Evolutionary conservation across 495 filamentous ascomycete species (phyloP).

Genomic region (Tirmania nivea): DNA sequence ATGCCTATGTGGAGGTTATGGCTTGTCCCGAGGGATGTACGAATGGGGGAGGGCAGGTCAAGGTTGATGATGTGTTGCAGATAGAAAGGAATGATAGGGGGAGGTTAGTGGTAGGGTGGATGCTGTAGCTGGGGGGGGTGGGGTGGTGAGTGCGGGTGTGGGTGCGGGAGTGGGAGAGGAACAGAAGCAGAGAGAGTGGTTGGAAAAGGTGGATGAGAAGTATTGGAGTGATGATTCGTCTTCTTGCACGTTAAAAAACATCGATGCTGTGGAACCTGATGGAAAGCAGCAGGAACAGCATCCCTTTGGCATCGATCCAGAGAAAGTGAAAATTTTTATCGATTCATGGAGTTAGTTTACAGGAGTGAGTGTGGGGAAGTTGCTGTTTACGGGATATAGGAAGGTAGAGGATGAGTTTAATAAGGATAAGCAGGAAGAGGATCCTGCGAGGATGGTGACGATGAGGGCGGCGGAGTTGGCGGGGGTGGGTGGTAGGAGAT

Average conservation of each 20-base stretch:
- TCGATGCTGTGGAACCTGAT: constrained; percentile 9
- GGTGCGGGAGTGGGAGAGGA: constrained; percentile 33
- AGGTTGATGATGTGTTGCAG: constrained; percentile 45
- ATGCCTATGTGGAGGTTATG: constrained; percentile 93
- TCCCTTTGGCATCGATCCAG: too few species aligned
- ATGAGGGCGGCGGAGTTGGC: constrained; percentile 73
- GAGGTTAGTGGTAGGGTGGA: constrained; percentile 14
- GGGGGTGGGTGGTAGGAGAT: constrained; percentile 68
- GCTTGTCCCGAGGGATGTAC: constrained; percentile 95
- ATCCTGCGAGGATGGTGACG: neutral
- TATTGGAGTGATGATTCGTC: constrained; percentile 40
- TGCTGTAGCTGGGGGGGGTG: constrained; percentile 13
- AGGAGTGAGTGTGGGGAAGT: constrained; percentile 42
- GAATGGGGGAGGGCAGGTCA: constrained; percentile 90
- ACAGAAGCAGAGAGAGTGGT: constrained; percentile 66
- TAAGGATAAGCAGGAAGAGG: constrained; percentile 42
- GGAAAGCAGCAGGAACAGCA: neutral
- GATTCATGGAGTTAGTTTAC: constrained; percentile 51
- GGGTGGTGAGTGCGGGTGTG: constrained; percentile 20
- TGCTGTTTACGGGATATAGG: constrained; percentile 70
- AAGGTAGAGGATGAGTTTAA: constrained; percentile 90
- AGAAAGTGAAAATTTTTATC: constrained; percentile 23
- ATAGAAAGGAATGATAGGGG: neutral
- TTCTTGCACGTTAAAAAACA: neutral
- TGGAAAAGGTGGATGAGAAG: constrained; percentile 71